Evolutionary conservation across 2,329 filamentous ascomycete species (phyloP), one percentile per base, ranked within the genome.

Genomic region (Sodiomyces alkalinus): DNA sequence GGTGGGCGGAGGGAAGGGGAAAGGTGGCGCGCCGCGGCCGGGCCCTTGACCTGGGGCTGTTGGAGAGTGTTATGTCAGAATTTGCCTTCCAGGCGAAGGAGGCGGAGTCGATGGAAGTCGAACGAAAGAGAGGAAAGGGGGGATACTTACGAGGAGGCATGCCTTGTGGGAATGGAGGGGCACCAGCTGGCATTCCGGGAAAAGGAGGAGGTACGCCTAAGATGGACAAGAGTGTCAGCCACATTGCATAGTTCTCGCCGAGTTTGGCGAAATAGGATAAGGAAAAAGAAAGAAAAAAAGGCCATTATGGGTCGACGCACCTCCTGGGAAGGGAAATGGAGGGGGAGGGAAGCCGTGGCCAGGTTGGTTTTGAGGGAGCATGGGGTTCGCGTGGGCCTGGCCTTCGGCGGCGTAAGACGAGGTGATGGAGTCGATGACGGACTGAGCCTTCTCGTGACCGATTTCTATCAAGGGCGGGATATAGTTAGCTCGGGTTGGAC

Each of bases 361-460:
- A 27, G 70, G 70, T 48, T 75, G 74, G 54, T 74, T 74, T 46
- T 74, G 70, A 8, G 64, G 68, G 27, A 87, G 72, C 73, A 90
- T 83, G 28, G 80, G 86, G 53, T 92, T 94, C 36, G 74, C 73
- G 46, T 75, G 73, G 39, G 78, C 74, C 53, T 94, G 85, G 45
- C 90, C 90, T 59, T 92, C 90, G 42, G 83, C 85, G 39, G 81
- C 82, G 60, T 98, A 96, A 21, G 86, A 93, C 23, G 76, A 82
- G 22, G 90, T 96, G 56, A 98, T 98, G 43, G 80, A 87, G 60
- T 98, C 90, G 51, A 98, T 98, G 43, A 98, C 90, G 27, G 80
- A 90, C 58, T 98, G 90, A 34, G 90, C 87, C 61, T 96, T 93
- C 59, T 96, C 90, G 56, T 94, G 87, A 26, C 87, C 90, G 52